Evolutionary conservation across 2,329 filamentous ascomycete species (phyloP), one percentile per base, ranked within the genome.

Genomic region (Fragosphaeria purpurea): DNA sequence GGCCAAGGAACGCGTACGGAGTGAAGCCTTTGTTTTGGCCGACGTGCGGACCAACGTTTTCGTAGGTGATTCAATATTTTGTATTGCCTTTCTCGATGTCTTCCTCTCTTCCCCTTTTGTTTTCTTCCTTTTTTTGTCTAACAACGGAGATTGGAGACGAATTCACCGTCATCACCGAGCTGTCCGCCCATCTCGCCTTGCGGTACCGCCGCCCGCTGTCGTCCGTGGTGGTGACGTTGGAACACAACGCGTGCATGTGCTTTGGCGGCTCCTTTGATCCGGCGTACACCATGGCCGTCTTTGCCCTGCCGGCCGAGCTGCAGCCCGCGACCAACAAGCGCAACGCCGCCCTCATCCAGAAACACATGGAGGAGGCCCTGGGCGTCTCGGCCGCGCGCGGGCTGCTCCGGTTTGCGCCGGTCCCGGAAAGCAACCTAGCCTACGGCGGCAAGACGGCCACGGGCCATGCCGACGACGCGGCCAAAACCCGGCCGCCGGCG

Each of bases 281-380:
- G 4, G 86, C 87, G 22, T 96, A 95, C 62, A 76, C 83, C 53
- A 72, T 95, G 60, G 84, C 80, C 37, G 77, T 95, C 53, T 83
- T 77, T 38, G 82, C 87, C 1, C 72, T 93, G 8, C 75, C 85
- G 1, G 73, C 73, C 9, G 76, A 87, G 56, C 70, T 93, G 51
- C 82, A 83, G 54, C 79, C 86, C 0, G 77, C 81, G 4, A 87
- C 80, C 48, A 95, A 95, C 68, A 85, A 86, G 63, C 80, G 88
- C 55, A 93, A 91, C 64, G 81, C 87, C 1, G 74, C 76, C n/a
- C 68, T 94, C 13, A 77, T 94, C 4, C 86, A 93, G 62, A 74
- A 72, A n/a, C 83, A 86, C 63, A 76, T 95, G 65, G 74, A 81
- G 11, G 83, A 88, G 31, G 73, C 81, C 1, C 71, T 95, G 0